Conservation (phyloP, 805 yeast species). For the Saccharomyces mikatae region DNA sequence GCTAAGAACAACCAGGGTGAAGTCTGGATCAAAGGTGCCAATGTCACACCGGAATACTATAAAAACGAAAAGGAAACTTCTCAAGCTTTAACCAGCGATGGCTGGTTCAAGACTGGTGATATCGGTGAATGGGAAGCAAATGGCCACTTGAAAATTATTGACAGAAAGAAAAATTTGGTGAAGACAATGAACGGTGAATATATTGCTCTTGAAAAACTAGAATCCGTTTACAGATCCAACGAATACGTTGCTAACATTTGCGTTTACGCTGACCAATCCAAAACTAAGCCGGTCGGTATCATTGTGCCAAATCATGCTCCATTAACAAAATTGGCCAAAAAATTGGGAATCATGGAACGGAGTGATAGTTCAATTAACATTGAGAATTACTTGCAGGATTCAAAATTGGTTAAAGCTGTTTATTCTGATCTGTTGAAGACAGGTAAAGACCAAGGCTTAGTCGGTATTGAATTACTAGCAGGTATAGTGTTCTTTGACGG, state of each 20-base stretch:
- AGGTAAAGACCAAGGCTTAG: slow-evolving; percentile 72
- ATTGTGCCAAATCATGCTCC: slow-evolving; percentile 71
- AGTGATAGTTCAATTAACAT: slow-evolving; percentile 35
- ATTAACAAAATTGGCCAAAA: slow-evolving; percentile 51
- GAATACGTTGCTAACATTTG: slow-evolving; percentile 71
- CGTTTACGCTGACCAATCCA: slow-evolving; percentile 82
- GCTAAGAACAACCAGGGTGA: slow-evolving; percentile 94
- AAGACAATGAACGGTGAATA: slow-evolving; percentile 96
- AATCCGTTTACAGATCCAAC: slow-evolving; percentile 82
- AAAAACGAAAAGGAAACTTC: slow-evolving; percentile 75
- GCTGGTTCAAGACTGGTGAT: slow-evolving; percentile 96
- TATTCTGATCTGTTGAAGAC: slow-evolving; percentile 57
- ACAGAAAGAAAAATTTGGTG: slow-evolving; percentile 91
- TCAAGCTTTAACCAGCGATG: slow-evolving; percentile 67
- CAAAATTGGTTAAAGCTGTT: slow-evolving; percentile 47
- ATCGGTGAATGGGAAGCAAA: slow-evolving; percentile 84
- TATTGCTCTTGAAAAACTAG: slow-evolving; percentile 92
- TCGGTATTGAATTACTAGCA: slow-evolving; percentile 75
- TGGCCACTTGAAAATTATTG: slow-evolving; percentile 79
- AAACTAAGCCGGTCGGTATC: slow-evolving; percentile 89
- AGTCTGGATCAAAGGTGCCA: slow-evolving; percentile 66
- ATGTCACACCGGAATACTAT: slow-evolving; percentile 71
- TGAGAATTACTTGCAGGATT: slow-evolving; percentile 44
- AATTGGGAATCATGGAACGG: slow-evolving; percentile 41
- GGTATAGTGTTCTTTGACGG: slow-evolving; percentile 74